Evolutionary conservation across 2,329 filamentous ascomycete species (phyloP), one percentile per base, ranked within the genome.

Genomic region (Pseudogymnoascus sp.): DNA sequence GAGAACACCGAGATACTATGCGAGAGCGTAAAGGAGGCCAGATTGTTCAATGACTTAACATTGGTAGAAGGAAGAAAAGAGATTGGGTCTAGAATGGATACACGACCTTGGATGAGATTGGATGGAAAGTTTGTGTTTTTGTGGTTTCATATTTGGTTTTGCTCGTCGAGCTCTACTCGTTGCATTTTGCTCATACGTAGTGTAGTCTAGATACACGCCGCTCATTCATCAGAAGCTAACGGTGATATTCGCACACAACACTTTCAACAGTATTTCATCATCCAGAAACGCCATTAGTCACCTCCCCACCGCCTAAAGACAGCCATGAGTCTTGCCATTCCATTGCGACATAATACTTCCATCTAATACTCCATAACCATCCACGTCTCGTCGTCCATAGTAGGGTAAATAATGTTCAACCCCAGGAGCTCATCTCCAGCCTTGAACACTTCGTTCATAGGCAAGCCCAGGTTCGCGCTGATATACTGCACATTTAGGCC

Each of bases 371-470:
- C 90, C 64, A 97, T 78, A 66, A 96, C 79, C 44, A 91, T 91
- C 88, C 90, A 97, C 0, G 93, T 97, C 75, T 90, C 83, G 71
- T 97, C 93, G 75, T 97, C 92, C 5, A 96, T 83, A 8, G 95
- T 99, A 29, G 91, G 91, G 77, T 91, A 99, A 66, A 96, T 90
- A 68, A 91, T 72, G 31, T 92, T 91, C 62, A 84, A 77, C 2
- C 80, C 80, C 44, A 91, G 75, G 71, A 99, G 75, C 75, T 97
- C 92, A 69, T 96, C 91, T 8, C 89, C 85, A n/a, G 86, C 92
- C 60, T 82, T 84, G 68, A 87, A 78, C 12, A 94, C 89, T 51
- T 95, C 90, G 27, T 80, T 80, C 31, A 86, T 76, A 7, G 87
- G 80, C 76, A 97, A 76, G 6, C 83, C 80, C 15, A 88, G 79